These are phyloP conservation scores for Cyberlindnera galapagoensis DNA, from an alignment of 805 yeast genomes.

Conservation along the genomic window DNA sequence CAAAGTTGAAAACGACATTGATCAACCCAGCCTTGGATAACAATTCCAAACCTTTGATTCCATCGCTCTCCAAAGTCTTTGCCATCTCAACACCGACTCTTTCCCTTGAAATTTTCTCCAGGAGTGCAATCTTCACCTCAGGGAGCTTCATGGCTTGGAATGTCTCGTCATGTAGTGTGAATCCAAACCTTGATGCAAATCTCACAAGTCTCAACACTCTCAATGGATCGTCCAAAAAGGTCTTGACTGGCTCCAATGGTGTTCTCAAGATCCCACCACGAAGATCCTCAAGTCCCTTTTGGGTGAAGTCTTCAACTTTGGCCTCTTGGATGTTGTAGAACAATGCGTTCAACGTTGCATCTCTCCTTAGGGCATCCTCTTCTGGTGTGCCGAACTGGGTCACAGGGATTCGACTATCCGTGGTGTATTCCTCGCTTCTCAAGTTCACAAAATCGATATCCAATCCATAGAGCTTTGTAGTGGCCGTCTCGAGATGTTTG, in stretches of 20 bases:
- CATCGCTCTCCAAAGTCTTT: slow-evolving; percentile 69
- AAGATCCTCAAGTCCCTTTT: slow-evolving; percentile 68
- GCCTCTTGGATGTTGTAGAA: slow-evolving; percentile 73
- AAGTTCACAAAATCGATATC: slow-evolving; percentile 93
- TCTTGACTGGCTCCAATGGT: slow-evolving; percentile 77
- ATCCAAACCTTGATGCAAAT: slow-evolving; percentile 76
- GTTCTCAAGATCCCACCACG: slow-evolving; percentile 69
- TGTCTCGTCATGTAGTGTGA: slow-evolving; percentile 53
- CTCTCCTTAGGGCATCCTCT: slow-evolving; percentile 89
- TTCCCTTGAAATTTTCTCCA: slow-evolving; percentile 78
- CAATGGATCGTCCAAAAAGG: slow-evolving; percentile 91
- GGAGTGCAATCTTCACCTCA: slow-evolving; percentile 51
- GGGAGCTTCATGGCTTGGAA: slow-evolving; percentile 54
- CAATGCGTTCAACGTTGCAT: slow-evolving; percentile 90
- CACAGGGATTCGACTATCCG: slow-evolving; percentile 78
- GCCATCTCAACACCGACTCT: slow-evolving; percentile 81
- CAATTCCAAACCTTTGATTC: slow-evolving; percentile 55
- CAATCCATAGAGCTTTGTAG: slow-evolving; percentile 75
- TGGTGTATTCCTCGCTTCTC: slow-evolving; percentile 80
- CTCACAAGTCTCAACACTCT: slow-evolving; percentile 80
- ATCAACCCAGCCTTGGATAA: slow-evolving; percentile 50
- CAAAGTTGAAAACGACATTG: slow-evolving; percentile 48
- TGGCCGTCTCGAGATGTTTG: slow-evolving; percentile 94
- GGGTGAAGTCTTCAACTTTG: slow-evolving; percentile 80
- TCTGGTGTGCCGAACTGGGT: slow-evolving; percentile 83